phyloP scores from a whole-genome alignment of 257 asterid species.

The Scutellaria barbata region DNA sequence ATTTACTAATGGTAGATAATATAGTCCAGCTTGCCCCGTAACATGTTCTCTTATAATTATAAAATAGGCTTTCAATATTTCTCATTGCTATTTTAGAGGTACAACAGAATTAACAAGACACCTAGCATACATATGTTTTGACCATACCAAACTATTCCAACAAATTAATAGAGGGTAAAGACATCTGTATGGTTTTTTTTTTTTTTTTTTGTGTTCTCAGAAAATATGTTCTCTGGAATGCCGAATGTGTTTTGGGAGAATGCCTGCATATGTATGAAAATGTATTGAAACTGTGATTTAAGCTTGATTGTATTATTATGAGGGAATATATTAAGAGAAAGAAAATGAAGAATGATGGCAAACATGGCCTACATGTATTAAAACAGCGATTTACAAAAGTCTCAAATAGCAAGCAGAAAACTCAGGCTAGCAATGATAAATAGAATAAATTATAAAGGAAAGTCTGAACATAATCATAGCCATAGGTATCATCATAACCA shows the following conservation, averaged over 20 bases:
- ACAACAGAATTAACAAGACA: background rate
- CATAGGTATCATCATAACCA: constrained; percentile 8
- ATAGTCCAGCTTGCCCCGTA: background rate
- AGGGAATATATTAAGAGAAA: background rate
- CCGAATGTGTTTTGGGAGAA: constrained; percentile 4
- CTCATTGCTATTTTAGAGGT: background rate
- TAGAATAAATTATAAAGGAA: background rate
- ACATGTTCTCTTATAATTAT: background rate
- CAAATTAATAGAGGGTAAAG: background rate
- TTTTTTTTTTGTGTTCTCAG: background rate
- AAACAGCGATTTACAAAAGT: background rate
- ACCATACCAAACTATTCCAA: constrained; percentile 16
- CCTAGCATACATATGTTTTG: background rate
- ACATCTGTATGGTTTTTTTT: background rate
- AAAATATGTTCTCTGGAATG: background rate
- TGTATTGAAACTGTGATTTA: background rate
- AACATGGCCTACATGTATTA: background rate
- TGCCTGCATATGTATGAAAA: background rate
- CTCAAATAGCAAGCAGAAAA: constrained; percentile 14
- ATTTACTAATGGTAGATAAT: background rate
- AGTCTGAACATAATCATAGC: background rate
- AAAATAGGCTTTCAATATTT: background rate
- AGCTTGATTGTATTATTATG: background rate
- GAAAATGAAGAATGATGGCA: background rate
- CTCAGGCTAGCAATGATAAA: background rate